Evolutionary conservation across 768 basidiomycete species (phyloP).

Genomic region (Russula abietina): DNA sequence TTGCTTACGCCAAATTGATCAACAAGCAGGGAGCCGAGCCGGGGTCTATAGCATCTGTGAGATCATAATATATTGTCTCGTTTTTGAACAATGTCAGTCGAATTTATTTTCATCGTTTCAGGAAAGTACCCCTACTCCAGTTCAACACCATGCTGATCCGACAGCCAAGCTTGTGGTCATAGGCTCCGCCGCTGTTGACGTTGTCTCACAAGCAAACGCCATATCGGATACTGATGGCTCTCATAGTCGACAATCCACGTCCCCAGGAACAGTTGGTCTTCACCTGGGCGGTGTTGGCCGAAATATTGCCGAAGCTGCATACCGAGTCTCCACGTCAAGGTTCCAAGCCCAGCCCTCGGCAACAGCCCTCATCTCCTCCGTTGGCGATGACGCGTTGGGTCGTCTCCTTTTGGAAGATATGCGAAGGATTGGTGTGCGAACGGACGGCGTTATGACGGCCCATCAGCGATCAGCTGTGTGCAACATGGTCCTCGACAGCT

Average conservation of each 20-base stretch:
- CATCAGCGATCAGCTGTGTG: conserved; percentile 67
- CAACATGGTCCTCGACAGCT: conserved; percentile 71
- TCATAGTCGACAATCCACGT: conserved; percentile 59
- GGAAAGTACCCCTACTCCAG: neutral
- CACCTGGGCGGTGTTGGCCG: conserved; percentile 86
- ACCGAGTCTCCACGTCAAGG: conserved; percentile 47
- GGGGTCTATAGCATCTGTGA: conserved; percentile 14
- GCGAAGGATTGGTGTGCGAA: conserved; percentile 62
- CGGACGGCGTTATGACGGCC: conserved; percentile 62
- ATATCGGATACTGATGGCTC: conserved; percentile 28
- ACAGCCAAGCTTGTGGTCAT: conserved; percentile 58
- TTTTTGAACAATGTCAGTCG: neutral
- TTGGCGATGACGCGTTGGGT: conserved; percentile 77
- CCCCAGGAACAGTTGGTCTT: conserved; percentile 67
- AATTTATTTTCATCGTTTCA: neutral
- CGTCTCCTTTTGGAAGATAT: conserved; percentile 55
- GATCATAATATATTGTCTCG: neutral
- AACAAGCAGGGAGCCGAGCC: neutral
- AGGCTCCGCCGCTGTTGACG: conserved; percentile 86
- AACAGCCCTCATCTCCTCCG: conserved; percentile 63
- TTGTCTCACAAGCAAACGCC: conserved; percentile 54
- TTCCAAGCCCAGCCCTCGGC: conserved; percentile 27
- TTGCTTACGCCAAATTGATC: conserved; percentile 57
- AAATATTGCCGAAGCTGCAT: conserved; percentile 91
- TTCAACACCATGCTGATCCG: neutral